Conservation (phyloP, 345 rosid species). For the Ceriops tagal region DNA sequence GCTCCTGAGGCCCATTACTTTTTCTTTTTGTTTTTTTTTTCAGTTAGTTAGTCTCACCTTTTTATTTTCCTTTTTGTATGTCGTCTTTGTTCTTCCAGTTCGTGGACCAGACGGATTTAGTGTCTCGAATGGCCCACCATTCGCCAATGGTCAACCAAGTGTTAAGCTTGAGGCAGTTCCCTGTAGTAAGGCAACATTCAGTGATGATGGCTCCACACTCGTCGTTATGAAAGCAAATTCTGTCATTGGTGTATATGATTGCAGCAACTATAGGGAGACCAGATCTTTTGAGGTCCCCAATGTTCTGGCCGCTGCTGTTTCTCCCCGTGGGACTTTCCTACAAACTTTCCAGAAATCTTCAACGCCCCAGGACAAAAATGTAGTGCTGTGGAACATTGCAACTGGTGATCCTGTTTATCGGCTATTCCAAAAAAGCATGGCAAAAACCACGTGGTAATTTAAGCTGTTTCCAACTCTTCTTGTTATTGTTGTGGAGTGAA, state of each 20-base stretch:
- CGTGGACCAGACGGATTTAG: conserved; percentile 69
- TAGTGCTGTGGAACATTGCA: conserved; percentile 57
- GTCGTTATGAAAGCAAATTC: conserved; percentile 62
- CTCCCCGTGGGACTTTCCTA: conserved; percentile 75
- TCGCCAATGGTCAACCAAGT: conserved; percentile 52
- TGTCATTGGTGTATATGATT: conserved; percentile 54
- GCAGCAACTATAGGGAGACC: conserved; percentile 49
- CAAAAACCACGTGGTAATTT: conserved; percentile 69
- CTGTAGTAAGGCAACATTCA: conserved; percentile 56
- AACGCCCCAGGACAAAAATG: conserved; percentile 78
- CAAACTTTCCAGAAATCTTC: conserved; percentile 83
- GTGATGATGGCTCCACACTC: conserved; percentile 71
- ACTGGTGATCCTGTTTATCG: conserved; percentile 66
- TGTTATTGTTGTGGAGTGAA: not conserved
- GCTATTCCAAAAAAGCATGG: conserved; percentile 73
- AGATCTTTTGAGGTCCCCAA: conserved; percentile 54
- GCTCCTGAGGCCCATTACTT: not conserved
- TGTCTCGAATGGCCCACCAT: conserved; percentile 91
- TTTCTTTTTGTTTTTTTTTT: not conserved
- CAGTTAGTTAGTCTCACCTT: not conserved
- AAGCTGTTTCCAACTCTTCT: not conserved
- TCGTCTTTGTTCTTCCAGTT: conserved; percentile 32
- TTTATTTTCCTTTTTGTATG: not conserved
- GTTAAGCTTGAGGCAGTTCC: conserved; percentile 56
- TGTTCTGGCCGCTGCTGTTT: conserved; percentile 58